These are phyloP conservation scores for Tylopilus vinaceipallidus DNA, from an alignment of 768 basidiomycete genomes.

Conservation along the genomic window DNA sequence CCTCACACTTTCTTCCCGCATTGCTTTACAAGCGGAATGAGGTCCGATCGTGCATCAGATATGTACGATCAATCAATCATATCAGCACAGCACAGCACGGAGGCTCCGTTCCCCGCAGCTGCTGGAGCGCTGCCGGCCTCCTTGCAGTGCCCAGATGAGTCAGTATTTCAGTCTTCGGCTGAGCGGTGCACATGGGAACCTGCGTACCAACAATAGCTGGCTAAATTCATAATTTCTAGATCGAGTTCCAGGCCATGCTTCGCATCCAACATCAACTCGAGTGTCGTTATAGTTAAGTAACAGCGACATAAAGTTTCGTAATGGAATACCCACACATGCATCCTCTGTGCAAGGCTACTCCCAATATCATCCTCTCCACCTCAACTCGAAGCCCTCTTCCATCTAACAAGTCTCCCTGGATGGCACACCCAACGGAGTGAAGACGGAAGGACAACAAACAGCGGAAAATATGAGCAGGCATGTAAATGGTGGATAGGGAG, in stretches of 20 bases:
- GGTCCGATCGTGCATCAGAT: no score
- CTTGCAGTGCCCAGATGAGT: no score
- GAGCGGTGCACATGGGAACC: no score
- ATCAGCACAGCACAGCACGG: no score
- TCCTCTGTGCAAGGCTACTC: neutral
- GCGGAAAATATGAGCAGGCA: constrained; percentile 25
- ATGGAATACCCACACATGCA: constrained; percentile 1
- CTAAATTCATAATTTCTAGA: no score
- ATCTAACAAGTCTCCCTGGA: constrained; percentile 55
- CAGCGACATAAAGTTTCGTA: neutral
- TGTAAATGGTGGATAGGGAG: constrained; percentile 20
- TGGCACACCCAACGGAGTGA: constrained; percentile 46
- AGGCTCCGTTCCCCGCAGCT: no score
- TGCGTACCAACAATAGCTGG: no score
- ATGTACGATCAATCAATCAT: neutral
- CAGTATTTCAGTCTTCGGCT: no score
- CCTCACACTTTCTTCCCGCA: no score
- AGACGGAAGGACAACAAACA: constrained; percentile 67
- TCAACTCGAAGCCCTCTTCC: constrained; percentile 65
- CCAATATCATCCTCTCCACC: constrained; percentile 11
- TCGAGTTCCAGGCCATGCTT: no score
- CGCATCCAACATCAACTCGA: neutral
- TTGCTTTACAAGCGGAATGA: no score
- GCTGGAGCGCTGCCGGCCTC: no score
- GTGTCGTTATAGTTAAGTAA: constrained; percentile 7